Evolutionary conservation across 495 filamentous ascomycete species (phyloP).

Genomic region (Penicillium pulvis): DNA sequence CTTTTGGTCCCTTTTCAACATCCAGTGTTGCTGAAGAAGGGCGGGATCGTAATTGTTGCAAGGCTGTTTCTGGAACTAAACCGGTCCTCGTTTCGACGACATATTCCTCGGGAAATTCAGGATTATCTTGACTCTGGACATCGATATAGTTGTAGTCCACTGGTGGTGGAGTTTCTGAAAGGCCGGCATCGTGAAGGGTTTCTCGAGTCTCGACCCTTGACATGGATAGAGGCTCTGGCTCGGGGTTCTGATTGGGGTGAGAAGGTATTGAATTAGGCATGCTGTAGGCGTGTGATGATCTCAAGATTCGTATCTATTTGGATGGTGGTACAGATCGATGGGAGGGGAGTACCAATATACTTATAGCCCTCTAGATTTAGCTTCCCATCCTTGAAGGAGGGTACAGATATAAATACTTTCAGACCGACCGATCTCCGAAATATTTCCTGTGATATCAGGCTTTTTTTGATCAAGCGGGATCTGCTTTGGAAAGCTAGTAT

Average conservation of each 20-base stretch:
- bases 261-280: slow-evolving; percentile 12
- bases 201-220: slow-evolving; percentile 24
- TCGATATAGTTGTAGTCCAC: slow-evolving; percentile 34
- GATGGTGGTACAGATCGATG: slow-evolving; percentile 2
- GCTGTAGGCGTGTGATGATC: background rate
- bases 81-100: slow-evolving; percentile 34
- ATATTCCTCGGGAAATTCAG: slow-evolving; percentile 38
- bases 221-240: background rate
- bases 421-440: slow-evolving; percentile 25
- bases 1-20: slow-evolving; percentile 26
- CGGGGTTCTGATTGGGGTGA: slow-evolving; percentile 5
- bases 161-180: slow-evolving; percentile 24
- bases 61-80: slow-evolving; percentile 29
- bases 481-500: slow-evolving; percentile 5
- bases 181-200: slow-evolving; percentile 20
- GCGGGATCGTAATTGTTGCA: slow-evolving; percentile 28
- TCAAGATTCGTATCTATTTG: background rate
- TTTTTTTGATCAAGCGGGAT: background rate
- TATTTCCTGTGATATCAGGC: background rate
- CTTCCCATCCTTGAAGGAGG: background rate
- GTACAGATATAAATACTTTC: background rate
- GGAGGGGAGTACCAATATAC: background rate
- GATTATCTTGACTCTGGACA: slow-evolving; percentile 22
- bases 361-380: slow-evolving; percentile 13
- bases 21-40: slow-evolving; percentile 19